phyloP scores from a whole-genome alignment of 2,329 filamentous ascomycete genomes.

The Cercospora sp. region DNA sequence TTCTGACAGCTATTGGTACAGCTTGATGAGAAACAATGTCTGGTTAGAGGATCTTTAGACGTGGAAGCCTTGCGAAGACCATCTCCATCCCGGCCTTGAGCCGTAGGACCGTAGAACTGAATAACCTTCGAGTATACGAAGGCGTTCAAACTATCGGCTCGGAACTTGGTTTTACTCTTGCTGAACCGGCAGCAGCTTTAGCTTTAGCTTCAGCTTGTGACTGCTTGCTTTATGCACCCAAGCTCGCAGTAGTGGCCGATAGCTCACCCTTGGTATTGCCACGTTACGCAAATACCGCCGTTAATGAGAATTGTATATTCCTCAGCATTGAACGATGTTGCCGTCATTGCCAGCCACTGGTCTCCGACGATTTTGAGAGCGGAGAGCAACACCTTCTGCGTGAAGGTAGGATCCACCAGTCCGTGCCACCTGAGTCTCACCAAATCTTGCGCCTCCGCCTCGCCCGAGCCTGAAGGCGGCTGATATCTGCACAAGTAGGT shows the following conservation, averaged over 20 bases:
- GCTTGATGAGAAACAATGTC: background rate
- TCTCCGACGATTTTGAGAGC: slow-evolving; percentile 30
- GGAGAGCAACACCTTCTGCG: slow-evolving; percentile 33
- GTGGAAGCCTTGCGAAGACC: background rate
- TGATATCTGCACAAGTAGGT: slow-evolving; percentile 68
- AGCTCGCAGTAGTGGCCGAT: background rate
- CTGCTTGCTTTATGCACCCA: background rate
- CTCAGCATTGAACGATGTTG: slow-evolving; percentile 34
- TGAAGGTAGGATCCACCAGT: slow-evolving; percentile 43
- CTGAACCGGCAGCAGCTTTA: background rate
- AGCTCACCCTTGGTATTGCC: slow-evolving; percentile 39
- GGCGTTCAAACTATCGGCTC: background rate
- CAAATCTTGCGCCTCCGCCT: slow-evolving; percentile 31
- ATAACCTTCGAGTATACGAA: background rate
- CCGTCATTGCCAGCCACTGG: slow-evolving; percentile 38
- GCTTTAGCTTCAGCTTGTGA: background rate
- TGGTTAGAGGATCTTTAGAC: background rate
- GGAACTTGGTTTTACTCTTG: background rate
- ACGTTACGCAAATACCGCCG: slow-evolving; percentile 31
- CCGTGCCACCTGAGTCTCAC: slow-evolving; percentile 47
- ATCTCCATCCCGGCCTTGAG: background rate
- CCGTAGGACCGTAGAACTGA: background rate
- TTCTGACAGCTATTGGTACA: slow-evolving; percentile 37
- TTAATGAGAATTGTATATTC: slow-evolving; percentile 35
- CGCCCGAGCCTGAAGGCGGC: slow-evolving; percentile 46